Base-by-base conservation (phyloP, 257 asterid genomes). In the Nyctanthes arbortristis region DNA sequence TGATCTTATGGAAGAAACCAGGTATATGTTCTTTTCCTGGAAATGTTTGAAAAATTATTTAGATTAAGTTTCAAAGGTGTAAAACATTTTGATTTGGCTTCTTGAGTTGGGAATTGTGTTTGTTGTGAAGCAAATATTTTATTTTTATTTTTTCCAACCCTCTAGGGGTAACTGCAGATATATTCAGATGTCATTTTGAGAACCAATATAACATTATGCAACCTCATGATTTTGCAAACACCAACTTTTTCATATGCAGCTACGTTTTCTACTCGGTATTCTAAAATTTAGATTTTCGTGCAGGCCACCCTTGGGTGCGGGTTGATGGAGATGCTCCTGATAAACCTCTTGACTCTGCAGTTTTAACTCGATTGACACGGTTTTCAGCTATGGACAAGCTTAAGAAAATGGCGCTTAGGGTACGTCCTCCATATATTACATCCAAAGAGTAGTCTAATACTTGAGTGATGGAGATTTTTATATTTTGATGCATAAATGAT, bases 271-370 rank as follows among this genome's bases (percentile, higher is more conserved):
- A 35, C 28, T 66, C n/a, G 28, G 27, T 33, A 37, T 6, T 4
- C 25, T 28, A 14, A 27, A 8, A 27, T 47, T 22, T n/a, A n/a
- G 33, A 7, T 65, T 75, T 31, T 57, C 34, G 10, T 74, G 79
- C 77, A 90, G 97, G 96, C 81, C 96, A 90, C 75, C 93, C 91
- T 22, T 88, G 96, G 96, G 90, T 88, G 70, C 84, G 79, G 75
- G 73, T 81, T 47, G 88, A 84, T 1, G 97, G 97, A 39, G 90
- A 82, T 39, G 97, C 97, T 37, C 93, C 88, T 1, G 96, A 90
- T 76, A 90, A 81, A 82, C 92, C 93, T 75, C 90, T 90, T 13
- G 93, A 86, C 66, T 82, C 93, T 66, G 97, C 93, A 25, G 93
- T 88, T 63, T 74, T 90, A 58, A 81, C 76, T 76, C 91, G 97